Evolutionary conservation across 139 green algal species (phyloP).

Genomic region (Gonium pectorale): DNA sequence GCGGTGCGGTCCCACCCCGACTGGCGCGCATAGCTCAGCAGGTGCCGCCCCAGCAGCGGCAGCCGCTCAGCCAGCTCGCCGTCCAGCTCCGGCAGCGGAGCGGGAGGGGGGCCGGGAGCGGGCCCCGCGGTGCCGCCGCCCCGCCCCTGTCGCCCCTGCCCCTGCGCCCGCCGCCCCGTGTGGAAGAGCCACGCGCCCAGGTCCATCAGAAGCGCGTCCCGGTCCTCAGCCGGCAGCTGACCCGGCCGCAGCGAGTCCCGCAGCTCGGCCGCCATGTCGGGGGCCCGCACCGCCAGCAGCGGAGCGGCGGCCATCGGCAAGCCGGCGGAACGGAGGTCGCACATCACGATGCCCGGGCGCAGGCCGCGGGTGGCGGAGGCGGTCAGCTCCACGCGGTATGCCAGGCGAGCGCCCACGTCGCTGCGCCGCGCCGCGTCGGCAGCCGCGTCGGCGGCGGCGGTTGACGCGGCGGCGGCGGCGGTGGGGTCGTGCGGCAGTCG

Average conservation of each 20-base stretch:
- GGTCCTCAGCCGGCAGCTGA: neutral
- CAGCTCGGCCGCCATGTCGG: conserved; percentile 3
- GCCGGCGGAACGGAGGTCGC: neutral
- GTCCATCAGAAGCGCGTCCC: conserved; percentile 22
- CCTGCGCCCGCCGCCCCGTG: neutral
- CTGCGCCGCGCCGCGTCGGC: neutral
- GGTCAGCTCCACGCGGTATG: neutral
- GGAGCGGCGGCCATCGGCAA: neutral
- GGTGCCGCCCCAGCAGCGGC: conserved; percentile 10
- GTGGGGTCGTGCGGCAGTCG: neutral
- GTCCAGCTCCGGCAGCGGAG: neutral
- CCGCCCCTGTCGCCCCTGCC: neutral
- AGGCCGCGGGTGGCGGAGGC: neutral
- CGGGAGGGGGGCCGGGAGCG: neutral
- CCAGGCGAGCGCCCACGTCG: neutral
- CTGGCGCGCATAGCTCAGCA: neutral
- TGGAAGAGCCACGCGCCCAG: conserved; percentile 25
- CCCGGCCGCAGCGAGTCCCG: neutral
- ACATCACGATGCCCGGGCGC: conserved; percentile 2
- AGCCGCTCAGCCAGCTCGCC: neutral
- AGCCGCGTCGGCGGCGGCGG: neutral
- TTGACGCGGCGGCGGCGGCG: neutral
- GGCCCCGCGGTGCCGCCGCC: neutral
- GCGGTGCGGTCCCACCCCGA: neutral
- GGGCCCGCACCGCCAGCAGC: neutral